Percentiles rank a stretch among this genome's conserved stretches.
Conservation (phyloP, 2,329 filamentous ascomycete genomes). For the Fusarium sp. region DNA sequence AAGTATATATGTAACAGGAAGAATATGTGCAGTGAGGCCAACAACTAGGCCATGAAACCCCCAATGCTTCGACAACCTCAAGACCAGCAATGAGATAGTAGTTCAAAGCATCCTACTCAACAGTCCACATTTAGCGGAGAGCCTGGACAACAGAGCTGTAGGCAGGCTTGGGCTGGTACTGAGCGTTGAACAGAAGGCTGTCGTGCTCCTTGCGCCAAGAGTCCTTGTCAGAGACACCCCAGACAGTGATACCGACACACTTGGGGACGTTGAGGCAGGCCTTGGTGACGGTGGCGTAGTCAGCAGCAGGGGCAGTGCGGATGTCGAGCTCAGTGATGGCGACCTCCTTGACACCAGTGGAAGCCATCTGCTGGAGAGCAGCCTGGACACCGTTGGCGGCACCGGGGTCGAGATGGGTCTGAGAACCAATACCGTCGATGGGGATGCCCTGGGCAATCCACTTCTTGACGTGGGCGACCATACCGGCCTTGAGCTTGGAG, state of each 20-base stretch:
- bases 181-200: slow-evolving; percentile 65
- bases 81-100: not conserved
- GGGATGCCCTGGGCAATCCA: slow-evolving; percentile 69
- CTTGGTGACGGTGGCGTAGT: slow-evolving; percentile 69
- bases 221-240: slow-evolving; percentile 62
- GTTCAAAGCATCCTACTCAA: not conserved
- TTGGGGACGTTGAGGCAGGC: slow-evolving; percentile 69
- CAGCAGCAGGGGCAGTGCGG: slow-evolving; percentile 63
- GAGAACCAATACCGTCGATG: slow-evolving; percentile 66
- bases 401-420: slow-evolving; percentile 61
- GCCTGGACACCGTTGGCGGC: slow-evolving; percentile 53
- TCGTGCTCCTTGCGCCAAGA: slow-evolving; percentile 52
- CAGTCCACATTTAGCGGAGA: slow-evolving; percentile 12
- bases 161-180: slow-evolving; percentile 63
- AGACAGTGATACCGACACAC: slow-evolving; percentile 75
- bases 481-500: slow-evolving; percentile 68
- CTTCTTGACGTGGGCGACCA: slow-evolving; percentile 70
- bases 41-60: not conserved
- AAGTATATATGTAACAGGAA: slow-evolving; percentile 17
- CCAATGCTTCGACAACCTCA: not conserved
- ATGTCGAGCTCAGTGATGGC: slow-evolving; percentile 78
- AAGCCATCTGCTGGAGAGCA: slow-evolving; percentile 65
- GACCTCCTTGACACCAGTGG: slow-evolving; percentile 65
- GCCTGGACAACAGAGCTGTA: slow-evolving; percentile 56
- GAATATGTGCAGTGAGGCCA: slow-evolving; percentile 7